These are phyloP conservation scores for Micromonas pusilla DNA, from an alignment of 139 green algal genomes.

Conservation along the genomic window DNA sequence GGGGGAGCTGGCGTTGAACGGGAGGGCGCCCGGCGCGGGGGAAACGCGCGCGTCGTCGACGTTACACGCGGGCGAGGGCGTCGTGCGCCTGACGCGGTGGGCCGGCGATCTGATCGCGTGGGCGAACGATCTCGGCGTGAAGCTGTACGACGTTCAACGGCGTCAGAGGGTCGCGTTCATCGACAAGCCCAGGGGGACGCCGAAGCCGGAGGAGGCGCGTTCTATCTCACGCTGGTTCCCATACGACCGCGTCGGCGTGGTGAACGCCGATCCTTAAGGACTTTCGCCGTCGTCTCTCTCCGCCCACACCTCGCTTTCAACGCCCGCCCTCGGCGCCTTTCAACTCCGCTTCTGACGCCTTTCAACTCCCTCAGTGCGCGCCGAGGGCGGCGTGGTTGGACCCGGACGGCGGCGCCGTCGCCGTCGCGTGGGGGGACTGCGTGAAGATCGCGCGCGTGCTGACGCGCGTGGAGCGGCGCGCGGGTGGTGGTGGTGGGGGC, in stretches of 20 bases:
- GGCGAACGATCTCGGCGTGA: constrained; percentile 65
- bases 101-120: constrained; percentile 71
- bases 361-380: too few relatives aligned
- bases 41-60: constrained; percentile 50
- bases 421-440: constrained; percentile 62
- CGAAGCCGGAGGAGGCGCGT: constrained; percentile 1
- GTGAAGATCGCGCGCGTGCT: constrained; percentile 50
- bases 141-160: constrained; percentile 66
- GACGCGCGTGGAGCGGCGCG: too few relatives aligned
- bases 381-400: constrained; percentile 54
- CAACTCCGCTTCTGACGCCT: too few relatives aligned
- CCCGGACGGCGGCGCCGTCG: constrained; percentile 50
- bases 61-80: constrained; percentile 62
- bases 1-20: constrained; percentile 58
- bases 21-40: constrained; percentile 7
- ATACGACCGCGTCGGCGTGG: too few relatives aligned
- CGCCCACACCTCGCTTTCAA: too few relatives aligned
- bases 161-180: constrained; percentile 52
- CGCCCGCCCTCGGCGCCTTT: too few relatives aligned
- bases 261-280: too few relatives aligned
- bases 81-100: constrained; percentile 62
- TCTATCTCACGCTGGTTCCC: too few relatives aligned
- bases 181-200: constrained; percentile 27
- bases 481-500: neutral
- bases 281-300: too few relatives aligned